Evolutionary conservation across 2,329 filamentous ascomycete species (phyloP), one percentile per base, ranked within the genome.

Genomic region (Fusarium siculi): DNA sequence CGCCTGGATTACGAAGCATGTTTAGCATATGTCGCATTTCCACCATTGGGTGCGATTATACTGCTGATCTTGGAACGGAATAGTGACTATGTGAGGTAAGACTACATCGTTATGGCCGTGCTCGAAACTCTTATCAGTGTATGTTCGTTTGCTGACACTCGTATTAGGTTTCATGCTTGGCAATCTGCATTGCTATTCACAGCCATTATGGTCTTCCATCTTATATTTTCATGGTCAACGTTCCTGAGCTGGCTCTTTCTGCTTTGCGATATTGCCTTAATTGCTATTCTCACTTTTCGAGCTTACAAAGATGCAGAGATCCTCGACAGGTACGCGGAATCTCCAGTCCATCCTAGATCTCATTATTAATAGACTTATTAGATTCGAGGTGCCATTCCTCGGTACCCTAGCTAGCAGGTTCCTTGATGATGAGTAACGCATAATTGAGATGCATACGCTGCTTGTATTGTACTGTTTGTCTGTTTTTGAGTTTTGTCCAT

Each of bases 21-120:
- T 80, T 84, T 98, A 79, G 96, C 96, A 58, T 99, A 99, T 81
- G 80, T 98, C 70, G 86, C 93, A 55, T 84, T 97, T 19, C 96
- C 96, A 70, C 96, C 96, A 2, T 87, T 95, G 0, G 96, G 96
- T 6, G 93, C 93, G 7, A 93, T 98, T 32, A 81, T 97, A 74
- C 83, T 99, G 76, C 83, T 99, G 74, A 89, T 98, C 49, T 81
- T 96, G 72, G 96, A 99, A 87, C 91, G 95, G 79, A 96, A 97
- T 85, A 98, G 95, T 80, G 96, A 99, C 84, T 99, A 97, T 82
- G 96, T 99, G 64, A 89, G 96, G 93, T 96, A 83, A 66, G 89
- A 58, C n/a, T 55, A 15, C 19, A 23, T 37, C 19, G 16, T 42
- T 16, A 15, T n/a, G 25, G 9, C 30, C 18, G 15, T 21, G 44